Evolutionary conservation across 1,284 basidiomycete species (phyloP).

Genomic region (Cutaneotrichosporon sp.): DNA sequence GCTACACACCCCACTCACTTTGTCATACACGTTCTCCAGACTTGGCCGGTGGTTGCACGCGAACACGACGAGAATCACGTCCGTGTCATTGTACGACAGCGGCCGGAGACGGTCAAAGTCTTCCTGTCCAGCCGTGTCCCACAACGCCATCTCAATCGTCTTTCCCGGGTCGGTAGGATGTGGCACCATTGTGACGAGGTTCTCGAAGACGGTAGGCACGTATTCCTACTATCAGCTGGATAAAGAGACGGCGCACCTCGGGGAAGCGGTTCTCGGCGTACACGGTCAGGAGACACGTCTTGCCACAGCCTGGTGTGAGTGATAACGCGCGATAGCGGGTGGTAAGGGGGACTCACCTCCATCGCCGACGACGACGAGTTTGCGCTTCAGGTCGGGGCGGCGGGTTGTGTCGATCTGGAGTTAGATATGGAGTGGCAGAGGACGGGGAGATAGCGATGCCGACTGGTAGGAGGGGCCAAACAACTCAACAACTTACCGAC

Average conservation of each 20-base stretch:
- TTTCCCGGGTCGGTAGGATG: constrained; percentile 71
- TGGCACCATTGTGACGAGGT: constrained; percentile 86
- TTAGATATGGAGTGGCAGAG: background rate
- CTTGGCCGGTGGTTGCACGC: constrained; percentile 95
- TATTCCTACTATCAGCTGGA: constrained; percentile 65
- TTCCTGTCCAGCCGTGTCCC: constrained; percentile 98
- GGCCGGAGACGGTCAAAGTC: constrained; percentile 95
- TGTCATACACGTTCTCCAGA: constrained; percentile 87
- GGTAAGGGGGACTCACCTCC: constrained; percentile 36
- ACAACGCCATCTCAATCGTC: constrained; percentile 87
- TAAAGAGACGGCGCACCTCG: constrained; percentile 61
- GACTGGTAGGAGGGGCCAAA: background rate
- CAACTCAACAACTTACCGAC: background rate
- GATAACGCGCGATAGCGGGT: background rate
- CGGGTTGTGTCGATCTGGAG: constrained; percentile 17
- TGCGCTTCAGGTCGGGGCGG: constrained; percentile 77
- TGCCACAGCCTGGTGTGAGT: constrained; percentile 58
- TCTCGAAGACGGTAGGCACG: constrained; percentile 97
- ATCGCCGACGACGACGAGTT: constrained; percentile 76
- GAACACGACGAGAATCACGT: constrained; percentile 96
- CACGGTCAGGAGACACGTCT: constrained; percentile 58
- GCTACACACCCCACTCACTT: constrained; percentile 40
- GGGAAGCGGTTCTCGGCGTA: constrained; percentile 98
- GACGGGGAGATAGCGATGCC: background rate
- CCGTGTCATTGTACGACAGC: constrained; percentile 91